Evolutionary conservation across 73 alveolate species (phyloP), one percentile per base, ranked within the genome.

Genomic region (Halteria grandinella): DNA sequence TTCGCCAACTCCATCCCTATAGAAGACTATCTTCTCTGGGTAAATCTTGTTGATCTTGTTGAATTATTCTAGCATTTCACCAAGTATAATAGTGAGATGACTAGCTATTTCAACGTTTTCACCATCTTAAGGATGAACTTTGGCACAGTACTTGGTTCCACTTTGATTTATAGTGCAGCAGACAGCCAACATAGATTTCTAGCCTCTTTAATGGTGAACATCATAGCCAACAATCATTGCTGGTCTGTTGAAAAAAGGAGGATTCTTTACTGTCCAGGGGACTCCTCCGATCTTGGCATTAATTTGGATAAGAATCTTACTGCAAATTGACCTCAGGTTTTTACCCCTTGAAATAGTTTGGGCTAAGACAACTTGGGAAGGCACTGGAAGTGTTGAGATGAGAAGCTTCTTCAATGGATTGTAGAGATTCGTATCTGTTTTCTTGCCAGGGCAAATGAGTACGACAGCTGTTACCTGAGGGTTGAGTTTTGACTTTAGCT

Each of bases 231-330:
- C 60, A 15, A 90, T 63, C 94, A 90, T 90, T 3, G 92, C 80
- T 45, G 90, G 91, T 45, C 60, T 44, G 52, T 71, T 79, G 6
- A 57, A 58, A 48, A 90, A 69, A 36, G 94, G 94, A 52, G 79
- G 50, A 39, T 77, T 75, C 20, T 69, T 64, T 0, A 90, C 77
- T 37, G 86, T 77, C 97, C 97, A 90, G 8, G 97, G 97, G 29
- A 58, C 92, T 24, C 92, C 91, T 40, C 92, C 90, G 50, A 71
- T 43, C 55, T 90, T 90, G 47, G 94, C 93, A 62, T 90, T 90
- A 17, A 90, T 90, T 73, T 90, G 88, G 60, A 85, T 85, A 14
- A 90, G 51, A 52, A 90, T 79, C 69, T 86, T 85, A 33, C 79
- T 80, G 53, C 66, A 25, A 44, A 90, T 90, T 28, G 91, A 74